Percentiles rank a stretch among this genome's conserved stretches.
Conservation (phyloP, 2,329 filamentous ascomycete genomes). For the Fusarium xyrophilum region DNA sequence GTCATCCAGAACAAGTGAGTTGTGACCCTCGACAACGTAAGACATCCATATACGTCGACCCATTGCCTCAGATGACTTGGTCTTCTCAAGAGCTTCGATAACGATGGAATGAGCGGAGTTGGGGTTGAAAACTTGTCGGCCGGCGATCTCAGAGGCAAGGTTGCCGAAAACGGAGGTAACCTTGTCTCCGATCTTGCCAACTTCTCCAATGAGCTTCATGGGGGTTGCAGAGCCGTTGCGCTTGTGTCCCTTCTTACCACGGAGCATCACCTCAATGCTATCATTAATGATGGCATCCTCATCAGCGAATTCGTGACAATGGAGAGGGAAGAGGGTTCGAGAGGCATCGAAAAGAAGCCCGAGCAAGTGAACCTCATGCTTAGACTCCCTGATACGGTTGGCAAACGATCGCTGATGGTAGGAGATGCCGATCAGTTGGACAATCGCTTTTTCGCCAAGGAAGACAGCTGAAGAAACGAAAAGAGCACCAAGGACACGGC, state of each 20-base stretch:
- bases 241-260: conserved; percentile 59
- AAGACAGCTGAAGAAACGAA: conserved; percentile 74
- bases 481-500: conserved; percentile 69
- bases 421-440: conserved; percentile 83
- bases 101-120: conserved; percentile 91
- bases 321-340: conserved; percentile 85
- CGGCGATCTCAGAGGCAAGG: conserved; percentile 91
- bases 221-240: conserved; percentile 72
- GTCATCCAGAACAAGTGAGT: conserved; percentile 80
- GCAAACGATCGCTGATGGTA: conserved; percentile 87
- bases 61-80: conserved; percentile 83
- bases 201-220: conserved; percentile 77
- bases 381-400: conserved; percentile 84
- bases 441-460: conserved; percentile 77
- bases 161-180: conserved; percentile 93
- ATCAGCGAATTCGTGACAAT: conserved; percentile 87
- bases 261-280: conserved; percentile 73
- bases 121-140: conserved; percentile 93
- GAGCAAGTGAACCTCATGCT: conserved; percentile 82
- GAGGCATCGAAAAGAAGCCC: conserved; percentile 91
- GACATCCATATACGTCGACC: conserved; percentile 98
- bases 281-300: conserved; percentile 94
- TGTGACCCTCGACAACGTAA: conserved; percentile 88
- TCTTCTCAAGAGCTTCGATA: conserved; percentile 85
- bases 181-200: conserved; percentile 87